Conservation (phyloP, 169 alveolate species). For the Plasmodium billcollinsi region DNA sequence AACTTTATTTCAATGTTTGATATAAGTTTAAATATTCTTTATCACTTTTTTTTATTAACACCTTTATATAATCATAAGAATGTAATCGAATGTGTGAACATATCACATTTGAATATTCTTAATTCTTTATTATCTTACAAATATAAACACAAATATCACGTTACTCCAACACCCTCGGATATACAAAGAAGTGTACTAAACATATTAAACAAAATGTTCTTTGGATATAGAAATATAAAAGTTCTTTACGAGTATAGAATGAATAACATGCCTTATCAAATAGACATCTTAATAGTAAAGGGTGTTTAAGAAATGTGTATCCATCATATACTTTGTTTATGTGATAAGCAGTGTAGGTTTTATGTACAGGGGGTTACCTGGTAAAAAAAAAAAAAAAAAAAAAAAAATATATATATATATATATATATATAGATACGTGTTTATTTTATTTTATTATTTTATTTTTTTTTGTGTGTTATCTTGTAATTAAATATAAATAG, state of each 20-base stretch:
- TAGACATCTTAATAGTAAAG: slow-evolving; percentile 25
- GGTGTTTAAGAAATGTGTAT: neutral
- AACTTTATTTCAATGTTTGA: slow-evolving; percentile 32
- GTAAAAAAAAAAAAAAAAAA: too few relatives aligned
- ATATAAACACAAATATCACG: neutral
- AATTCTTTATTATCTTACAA: slow-evolving; percentile 20
- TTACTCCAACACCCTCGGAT: slow-evolving; percentile 28
- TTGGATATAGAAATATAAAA: neutral
- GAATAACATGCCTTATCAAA: slow-evolving; percentile 20
- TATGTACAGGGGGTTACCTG: too few relatives aligned
- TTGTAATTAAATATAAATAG: too few relatives aligned
- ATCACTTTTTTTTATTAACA: slow-evolving; percentile 19
- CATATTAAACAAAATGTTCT: neutral
- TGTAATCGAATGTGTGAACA: slow-evolving; percentile 4
- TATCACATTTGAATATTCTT: slow-evolving; percentile 7
- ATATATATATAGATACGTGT: too few relatives aligned
- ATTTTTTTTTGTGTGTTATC: too few relatives aligned
- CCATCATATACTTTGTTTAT: too few relatives aligned
- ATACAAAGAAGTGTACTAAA: slow-evolving; percentile 49
- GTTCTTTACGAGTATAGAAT: slow-evolving; percentile 29
- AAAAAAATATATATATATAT: too few relatives aligned
- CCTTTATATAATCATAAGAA: neutral
- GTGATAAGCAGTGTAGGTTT: too few relatives aligned
- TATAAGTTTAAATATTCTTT: slow-evolving; percentile 30
- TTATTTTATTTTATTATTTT: too few relatives aligned